Evolutionary conservation across 2,329 filamentous ascomycete species (phyloP).

Genomic region (Fusarium agapanthi): DNA sequence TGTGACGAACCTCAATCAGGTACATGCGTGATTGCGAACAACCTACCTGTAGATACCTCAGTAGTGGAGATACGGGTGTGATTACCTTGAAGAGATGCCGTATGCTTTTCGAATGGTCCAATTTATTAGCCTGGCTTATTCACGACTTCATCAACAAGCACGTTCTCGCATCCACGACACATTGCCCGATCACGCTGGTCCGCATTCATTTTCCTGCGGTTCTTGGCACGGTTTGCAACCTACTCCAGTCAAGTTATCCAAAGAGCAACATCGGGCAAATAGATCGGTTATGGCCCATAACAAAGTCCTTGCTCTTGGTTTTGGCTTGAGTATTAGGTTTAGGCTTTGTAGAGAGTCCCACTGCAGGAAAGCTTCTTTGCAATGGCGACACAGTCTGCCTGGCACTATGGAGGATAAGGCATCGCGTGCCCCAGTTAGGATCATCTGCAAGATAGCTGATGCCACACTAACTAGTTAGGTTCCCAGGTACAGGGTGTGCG

Average conservation of each 20-base stretch:
- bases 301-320: background rate
- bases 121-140: background rate
- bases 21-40: background rate
- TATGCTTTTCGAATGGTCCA: background rate
- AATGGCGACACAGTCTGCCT: constrained; percentile 17
- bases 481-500: constrained; percentile 15
- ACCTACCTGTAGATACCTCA: background rate
- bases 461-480: constrained; percentile 6
- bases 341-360: background rate
- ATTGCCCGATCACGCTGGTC: background rate
- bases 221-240: background rate
- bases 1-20: background rate
- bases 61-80: background rate
- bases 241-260: background rate
- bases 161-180: background rate
- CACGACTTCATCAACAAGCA: background rate
- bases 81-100: background rate
- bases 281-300: background rate
- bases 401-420: constrained; percentile 13
- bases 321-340: background rate
- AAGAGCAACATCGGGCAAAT: background rate
- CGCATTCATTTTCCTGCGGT: background rate
- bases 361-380: constrained; percentile 22
- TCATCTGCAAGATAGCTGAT: constrained; percentile 29
- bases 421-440: constrained; percentile 8